Evolutionary conservation across 1,284 basidiomycete genomes (phyloP), one percentile per base, ranked within the genome.

Genomic region (Xanthoconium separans): DNA sequence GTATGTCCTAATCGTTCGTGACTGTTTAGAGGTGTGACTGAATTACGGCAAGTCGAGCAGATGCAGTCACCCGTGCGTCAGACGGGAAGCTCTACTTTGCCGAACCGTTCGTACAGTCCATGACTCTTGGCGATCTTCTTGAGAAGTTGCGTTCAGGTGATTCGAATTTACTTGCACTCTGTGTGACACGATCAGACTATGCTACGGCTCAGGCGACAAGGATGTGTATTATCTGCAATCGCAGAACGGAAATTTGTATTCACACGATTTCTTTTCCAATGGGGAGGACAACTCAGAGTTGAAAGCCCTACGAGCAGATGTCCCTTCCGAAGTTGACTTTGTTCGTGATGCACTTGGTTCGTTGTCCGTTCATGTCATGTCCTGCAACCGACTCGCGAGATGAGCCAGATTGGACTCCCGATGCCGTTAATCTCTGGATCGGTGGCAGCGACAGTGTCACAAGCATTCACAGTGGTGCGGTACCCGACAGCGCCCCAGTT

Each of bases 341-440:
- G 89, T 89, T 68, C 84, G 78, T 50, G 83, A 87, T 61, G 90
- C 89, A 44, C 74, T 93, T 30, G 91, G 92, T 93, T 62, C 30
- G 79, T 69, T 29, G 42, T 43, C 30, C 13, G 10, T 42, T 24
- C 44, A 24, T 27, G 45, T 6, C 3, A 18, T 41, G 31, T 41
- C 9, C 29, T n/a, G 1, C 9, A 16, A 24, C 41, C 16, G n/a
- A 53, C 42, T 46, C 54, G 29, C 54, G 39, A 50, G 37, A 44
- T 48, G 18, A 47, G 58, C 39, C 55, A 91, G 91, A 79, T 39
- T 75, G 72, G 55, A 66, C 74, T 22, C 92, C 93, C 0, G 94
- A 96, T 62, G 93, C 92, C 4, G 91, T 93, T 0, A 96, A 96
- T 66, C 66, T 95, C 20, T 96, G 94, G 94, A 90, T 96, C 46